These are phyloP conservation scores for Colletotrichum godetiae DNA, from an alignment of 2,329 filamentous ascomycete species.

Conservation along the genomic window DNA sequence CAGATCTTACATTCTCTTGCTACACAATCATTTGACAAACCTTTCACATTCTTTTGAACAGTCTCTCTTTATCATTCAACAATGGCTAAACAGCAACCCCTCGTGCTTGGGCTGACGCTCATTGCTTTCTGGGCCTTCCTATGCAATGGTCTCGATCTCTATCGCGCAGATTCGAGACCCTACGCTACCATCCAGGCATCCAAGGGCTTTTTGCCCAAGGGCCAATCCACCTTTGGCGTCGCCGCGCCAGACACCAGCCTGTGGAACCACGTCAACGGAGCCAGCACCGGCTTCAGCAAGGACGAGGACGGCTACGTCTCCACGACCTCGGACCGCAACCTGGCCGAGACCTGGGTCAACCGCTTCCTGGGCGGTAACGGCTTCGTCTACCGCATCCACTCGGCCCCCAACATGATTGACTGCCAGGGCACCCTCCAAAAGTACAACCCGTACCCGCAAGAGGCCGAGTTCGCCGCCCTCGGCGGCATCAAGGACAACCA, in stretches of 20 bases:
- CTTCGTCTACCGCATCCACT: conserved; percentile 16
- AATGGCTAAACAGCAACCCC: background rate
- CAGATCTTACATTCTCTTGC: background rate
- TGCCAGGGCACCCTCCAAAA: conserved; percentile 1
- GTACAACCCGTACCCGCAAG: background rate
- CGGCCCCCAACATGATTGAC: conserved; percentile 16
- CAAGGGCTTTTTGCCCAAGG: background rate
- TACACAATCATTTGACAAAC: background rate
- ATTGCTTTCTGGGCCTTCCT: background rate
- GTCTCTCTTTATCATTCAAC: background rate
- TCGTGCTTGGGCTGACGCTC: background rate
- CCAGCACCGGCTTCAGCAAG: background rate
- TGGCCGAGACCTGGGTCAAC: background rate
- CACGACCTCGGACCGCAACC: background rate
- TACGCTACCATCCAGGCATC: background rate
- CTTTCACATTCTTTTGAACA: background rate
- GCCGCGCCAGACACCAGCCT: background rate
- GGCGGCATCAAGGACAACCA: conserved; percentile 10
- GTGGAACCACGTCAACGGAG: background rate
- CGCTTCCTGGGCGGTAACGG: background rate
- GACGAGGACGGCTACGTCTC: background rate
- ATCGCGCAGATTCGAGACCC: background rate
- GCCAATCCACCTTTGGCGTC: background rate
- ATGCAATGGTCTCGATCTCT: background rate
- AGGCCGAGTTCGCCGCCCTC: background rate